Conservation (phyloP, 306 rosid species). For the Psophocarpus tetragonolobus region DNA sequence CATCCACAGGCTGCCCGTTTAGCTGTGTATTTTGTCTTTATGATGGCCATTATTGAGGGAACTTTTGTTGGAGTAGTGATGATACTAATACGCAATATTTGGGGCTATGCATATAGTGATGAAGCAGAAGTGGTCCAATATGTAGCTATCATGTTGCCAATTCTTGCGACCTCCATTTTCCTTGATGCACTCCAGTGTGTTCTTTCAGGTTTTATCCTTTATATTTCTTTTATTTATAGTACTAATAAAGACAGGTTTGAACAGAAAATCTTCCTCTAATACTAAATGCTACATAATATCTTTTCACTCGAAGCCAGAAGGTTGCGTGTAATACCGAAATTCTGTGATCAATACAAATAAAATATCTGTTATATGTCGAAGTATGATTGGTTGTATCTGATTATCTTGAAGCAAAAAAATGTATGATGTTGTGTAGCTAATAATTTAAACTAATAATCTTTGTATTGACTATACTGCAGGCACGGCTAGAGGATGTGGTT, state of each 20-base stretch:
- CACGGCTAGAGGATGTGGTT: conserved; percentile 80
- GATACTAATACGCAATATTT: conserved; percentile 58
- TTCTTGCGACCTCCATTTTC: conserved; percentile 62
- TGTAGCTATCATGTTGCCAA: conserved; percentile 63
- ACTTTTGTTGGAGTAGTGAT: conserved; percentile 43
- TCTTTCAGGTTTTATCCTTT: conserved; percentile 54
- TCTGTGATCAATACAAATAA: neutral
- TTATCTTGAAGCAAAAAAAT: neutral
- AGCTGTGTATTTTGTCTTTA: conserved; percentile 54
- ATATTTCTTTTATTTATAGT: neutral
- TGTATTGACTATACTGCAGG: conserved; percentile 46
- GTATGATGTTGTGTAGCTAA: neutral
- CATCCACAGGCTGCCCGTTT: conserved; percentile 56
- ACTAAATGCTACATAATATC: neutral
- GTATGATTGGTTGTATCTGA: neutral
- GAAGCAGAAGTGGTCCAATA: conserved; percentile 60
- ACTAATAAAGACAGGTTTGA: neutral
- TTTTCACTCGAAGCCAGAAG: neutral
- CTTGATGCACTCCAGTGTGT: conserved; percentile 73
- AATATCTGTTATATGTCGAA: neutral
- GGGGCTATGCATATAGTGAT: conserved; percentile 73
- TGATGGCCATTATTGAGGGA: conserved; percentile 58
- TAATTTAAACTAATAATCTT: neutral
- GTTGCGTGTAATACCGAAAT: neutral
- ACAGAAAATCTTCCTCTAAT: conserved; percentile 1